phyloP scores from a whole-genome alignment of 2,329 filamentous ascomycete species.

The Xylariaceae sp. region DNA sequence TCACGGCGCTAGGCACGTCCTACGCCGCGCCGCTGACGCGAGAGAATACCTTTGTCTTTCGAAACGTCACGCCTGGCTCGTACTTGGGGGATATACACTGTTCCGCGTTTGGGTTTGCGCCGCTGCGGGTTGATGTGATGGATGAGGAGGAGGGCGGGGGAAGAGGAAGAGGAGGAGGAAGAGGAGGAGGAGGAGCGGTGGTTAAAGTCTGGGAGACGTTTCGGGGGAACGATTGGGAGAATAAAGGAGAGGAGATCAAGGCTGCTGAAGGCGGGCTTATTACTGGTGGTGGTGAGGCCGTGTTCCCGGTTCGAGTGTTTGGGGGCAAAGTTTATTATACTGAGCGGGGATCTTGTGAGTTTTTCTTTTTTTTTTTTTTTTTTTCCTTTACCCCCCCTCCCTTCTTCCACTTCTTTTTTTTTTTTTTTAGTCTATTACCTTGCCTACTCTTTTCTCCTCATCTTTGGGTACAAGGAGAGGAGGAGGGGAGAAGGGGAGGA shows the following conservation, averaged over 20 bases:
- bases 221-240: constrained; percentile 83
- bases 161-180: too few species aligned
- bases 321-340: constrained; percentile 70
- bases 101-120: constrained; percentile 67
- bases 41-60: constrained; percentile 69
- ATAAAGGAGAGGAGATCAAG: constrained; percentile 62
- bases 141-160: neutral
- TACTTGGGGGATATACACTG: constrained; percentile 81
- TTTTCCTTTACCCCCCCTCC: too few species aligned
- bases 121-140: constrained; percentile 70
- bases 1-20: constrained; percentile 38
- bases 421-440: too few species aligned
- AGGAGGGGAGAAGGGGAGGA: neutral
- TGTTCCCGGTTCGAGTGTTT: constrained; percentile 56
- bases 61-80: constrained; percentile 61
- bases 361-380: constrained; percentile 7
- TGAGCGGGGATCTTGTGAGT: constrained; percentile 69
- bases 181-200: constrained; percentile 1
- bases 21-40: constrained; percentile 58
- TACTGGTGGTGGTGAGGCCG: constrained; percentile 7
- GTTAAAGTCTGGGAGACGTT: constrained; percentile 71
- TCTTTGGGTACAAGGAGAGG: neutral
- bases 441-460: neutral
- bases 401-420: neutral
- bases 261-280: constrained; percentile 11